A percentile compares a stretch with the other conserved stretches of the same genome.
Evolutionary conservation across 192 early-diverging fungal species (phyloP).

Genomic region (Backusella liffmaniae): DNA sequence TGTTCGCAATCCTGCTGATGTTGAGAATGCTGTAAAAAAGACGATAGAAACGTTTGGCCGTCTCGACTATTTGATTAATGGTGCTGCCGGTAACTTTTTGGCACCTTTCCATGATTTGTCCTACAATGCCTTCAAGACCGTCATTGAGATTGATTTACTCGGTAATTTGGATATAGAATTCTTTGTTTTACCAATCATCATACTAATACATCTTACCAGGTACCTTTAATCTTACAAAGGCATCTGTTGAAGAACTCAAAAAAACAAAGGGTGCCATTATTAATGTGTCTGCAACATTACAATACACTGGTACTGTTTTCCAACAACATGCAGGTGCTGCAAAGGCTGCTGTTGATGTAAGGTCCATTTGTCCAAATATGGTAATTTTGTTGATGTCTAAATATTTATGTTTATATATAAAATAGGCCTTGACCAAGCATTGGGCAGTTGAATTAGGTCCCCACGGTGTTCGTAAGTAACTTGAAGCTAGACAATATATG

Average conservation of each 20-base stretch:
- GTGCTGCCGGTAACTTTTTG: conserved; percentile 77
- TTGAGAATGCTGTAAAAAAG: conserved; percentile 58
- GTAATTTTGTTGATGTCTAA: background rate
- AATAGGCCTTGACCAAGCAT: conserved; percentile 58
- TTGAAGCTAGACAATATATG: background rate
- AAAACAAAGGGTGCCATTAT: conserved; percentile 61
- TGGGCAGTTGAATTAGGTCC: conserved; percentile 75
- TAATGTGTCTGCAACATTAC: conserved; percentile 70
- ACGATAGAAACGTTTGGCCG: conserved; percentile 61
- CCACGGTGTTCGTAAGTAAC: conserved; percentile 56
- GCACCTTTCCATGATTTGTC: conserved; percentile 61
- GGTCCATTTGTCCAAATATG: background rate
- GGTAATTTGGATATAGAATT: conserved; percentile 1
- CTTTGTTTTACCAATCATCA: background rate
- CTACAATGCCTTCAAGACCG: conserved; percentile 70
- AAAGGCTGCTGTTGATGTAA: conserved; percentile 40
- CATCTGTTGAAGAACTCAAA: conserved; percentile 67
- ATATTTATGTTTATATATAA: conserved; percentile 21
- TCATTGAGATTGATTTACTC: conserved; percentile 55
- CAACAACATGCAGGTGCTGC: conserved; percentile 40
- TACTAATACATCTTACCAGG: conserved; percentile 38
- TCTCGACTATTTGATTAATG: conserved; percentile 59
- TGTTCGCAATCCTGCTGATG: conserved; percentile 57
- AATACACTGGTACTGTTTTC: conserved; percentile 53
- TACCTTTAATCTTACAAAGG: conserved; percentile 77